Base-by-base conservation (phyloP, 176 grass and related monocot species). In the Rhynchospora breviuscula region DNA sequence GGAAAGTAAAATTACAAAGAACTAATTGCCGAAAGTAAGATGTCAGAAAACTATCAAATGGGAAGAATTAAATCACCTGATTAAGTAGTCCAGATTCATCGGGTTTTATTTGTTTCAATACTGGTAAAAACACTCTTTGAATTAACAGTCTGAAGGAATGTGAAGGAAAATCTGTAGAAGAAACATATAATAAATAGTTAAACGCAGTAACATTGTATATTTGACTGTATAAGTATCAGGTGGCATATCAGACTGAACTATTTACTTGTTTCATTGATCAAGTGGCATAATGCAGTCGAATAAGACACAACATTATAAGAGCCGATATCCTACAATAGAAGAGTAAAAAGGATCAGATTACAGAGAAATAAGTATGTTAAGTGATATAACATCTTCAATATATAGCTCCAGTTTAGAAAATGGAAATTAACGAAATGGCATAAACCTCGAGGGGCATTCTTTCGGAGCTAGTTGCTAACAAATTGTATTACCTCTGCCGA, bases 61-160 rank as follows among this genome's bases (percentile, higher is more conserved):
- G 6, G 66, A 84, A 14, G 31, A 84, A 62, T 22, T 14, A 7
- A 51, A 59, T 79, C 59, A 89, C 92, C 88, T 92, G 88, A 60
- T 89, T 82, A 75, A 89, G 84, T 52, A 87, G 67, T 65, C 83
- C 89, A 10, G 67, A 60, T 48, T 89, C 82, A 66, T 48, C 83
- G 46, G 79, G 43, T 71, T 85, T 54, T 47, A 82, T 71, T 66
- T 82, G 79, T 80, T 85, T 85, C 46, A 97, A 85, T 2, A 97
- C 84, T 15, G 90, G 92, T 65, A 97, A 47, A 62, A 97, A 91
- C 17, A 94, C 87, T 45, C 84, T 67, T 87, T 88, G 83, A 59
- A 97, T 88, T 77, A 94, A 65, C 59, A 70, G 65, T 63, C 74
- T 74, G 65, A 97, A 53, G 29, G 86, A 78, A 81, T 62, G 59